Evolutionary conservation across 2,329 filamentous ascomycete genomes (phyloP).

Genomic region (Waltergamsia citrina): DNA sequence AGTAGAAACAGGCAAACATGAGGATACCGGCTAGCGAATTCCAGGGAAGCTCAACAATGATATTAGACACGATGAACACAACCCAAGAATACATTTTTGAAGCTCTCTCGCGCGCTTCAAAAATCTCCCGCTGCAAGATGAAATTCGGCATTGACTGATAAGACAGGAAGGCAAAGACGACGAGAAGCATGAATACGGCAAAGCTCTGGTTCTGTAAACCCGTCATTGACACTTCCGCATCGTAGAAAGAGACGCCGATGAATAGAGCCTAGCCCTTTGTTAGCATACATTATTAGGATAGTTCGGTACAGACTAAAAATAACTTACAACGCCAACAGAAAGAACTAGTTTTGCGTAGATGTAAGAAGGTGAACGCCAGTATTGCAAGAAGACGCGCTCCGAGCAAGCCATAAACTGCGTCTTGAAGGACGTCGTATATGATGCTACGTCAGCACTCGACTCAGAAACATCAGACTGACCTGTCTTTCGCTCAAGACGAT

Average conservation of each 20-base stretch:
- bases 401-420: constrained; percentile 60
- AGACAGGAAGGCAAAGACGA: constrained; percentile 70
- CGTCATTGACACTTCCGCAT: constrained; percentile 60
- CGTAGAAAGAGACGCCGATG: constrained; percentile 74
- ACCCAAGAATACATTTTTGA: constrained; percentile 81
- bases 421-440: constrained; percentile 68
- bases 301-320: too few relatives aligned
- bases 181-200: constrained; percentile 73
- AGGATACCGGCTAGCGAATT: constrained; percentile 36
- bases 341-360: constrained; percentile 75
- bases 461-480: too few relatives aligned
- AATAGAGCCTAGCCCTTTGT: too few relatives aligned
- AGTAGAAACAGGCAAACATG: constrained; percentile 40
- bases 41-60: constrained; percentile 80
- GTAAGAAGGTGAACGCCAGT: constrained; percentile 84
- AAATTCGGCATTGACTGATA: constrained; percentile 84
- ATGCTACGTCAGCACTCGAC: too few relatives aligned
- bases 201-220: constrained; percentile 84
- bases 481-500: too few relatives aligned
- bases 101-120: constrained; percentile 77
- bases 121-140: constrained; percentile 69
- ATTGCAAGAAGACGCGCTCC: constrained; percentile 76
- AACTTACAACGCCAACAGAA: constrained; percentile 48
- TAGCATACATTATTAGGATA: too few relatives aligned
- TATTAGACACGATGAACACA: constrained; percentile 74